Conservation (phyloP, 306 rosid species). For the Argentina anserina region DNA sequence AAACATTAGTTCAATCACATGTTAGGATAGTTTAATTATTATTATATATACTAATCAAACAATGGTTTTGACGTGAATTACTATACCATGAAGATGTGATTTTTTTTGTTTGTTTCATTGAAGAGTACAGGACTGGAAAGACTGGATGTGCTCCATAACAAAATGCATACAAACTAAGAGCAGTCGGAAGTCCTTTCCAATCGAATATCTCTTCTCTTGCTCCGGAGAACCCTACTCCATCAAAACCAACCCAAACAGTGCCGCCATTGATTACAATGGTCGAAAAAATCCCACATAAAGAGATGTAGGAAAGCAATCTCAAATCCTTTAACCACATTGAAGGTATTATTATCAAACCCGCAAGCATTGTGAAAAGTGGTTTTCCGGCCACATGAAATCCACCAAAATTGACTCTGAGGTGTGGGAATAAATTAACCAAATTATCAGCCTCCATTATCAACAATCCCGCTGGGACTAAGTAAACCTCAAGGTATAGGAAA, state of each 20-base stretch:
- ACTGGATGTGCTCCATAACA: constrained; percentile 15
- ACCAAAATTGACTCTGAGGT: not conserved
- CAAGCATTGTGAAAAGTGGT: not conserved
- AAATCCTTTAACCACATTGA: constrained; percentile 15
- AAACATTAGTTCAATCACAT: too few species aligned
- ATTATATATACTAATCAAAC: too few species aligned
- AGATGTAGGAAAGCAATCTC: constrained; percentile 16
- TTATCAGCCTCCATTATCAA: constrained; percentile 17
- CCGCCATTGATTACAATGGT: not conserved
- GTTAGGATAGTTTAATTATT: too few species aligned
- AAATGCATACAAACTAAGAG: constrained; percentile 18
- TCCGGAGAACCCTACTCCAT: constrained; percentile 10
- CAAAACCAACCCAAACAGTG: constrained; percentile 11
- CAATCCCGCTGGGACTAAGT: constrained; percentile 14
- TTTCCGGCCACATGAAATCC: not conserved
- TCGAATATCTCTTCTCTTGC: constrained; percentile 1
- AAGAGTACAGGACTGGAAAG: constrained; percentile 18
- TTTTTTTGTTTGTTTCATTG: constrained; percentile 18
- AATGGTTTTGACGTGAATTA: too few species aligned
- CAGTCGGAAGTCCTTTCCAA: constrained; percentile 11
- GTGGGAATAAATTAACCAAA: constrained; percentile 7
- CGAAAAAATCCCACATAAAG: not conserved
- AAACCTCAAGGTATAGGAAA: constrained; percentile 13
- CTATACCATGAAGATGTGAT: not conserved
- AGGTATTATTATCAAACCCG: constrained; percentile 14